Evolutionary conservation across 2,329 filamentous ascomycete genomes (phyloP).

Genomic region (Aspergillus pseudoglaucus): DNA sequence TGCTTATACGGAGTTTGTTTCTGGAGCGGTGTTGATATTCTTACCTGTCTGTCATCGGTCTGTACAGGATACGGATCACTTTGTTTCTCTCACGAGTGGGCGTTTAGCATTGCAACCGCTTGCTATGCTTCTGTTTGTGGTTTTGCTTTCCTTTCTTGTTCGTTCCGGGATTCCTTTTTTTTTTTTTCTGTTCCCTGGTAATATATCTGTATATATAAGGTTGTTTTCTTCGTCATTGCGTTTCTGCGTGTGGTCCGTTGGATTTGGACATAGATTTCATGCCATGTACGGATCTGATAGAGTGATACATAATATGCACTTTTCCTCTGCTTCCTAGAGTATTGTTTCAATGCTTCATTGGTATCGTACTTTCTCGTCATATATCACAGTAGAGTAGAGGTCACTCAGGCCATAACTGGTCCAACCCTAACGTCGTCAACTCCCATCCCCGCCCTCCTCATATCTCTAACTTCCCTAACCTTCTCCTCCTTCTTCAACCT

Average conservation of each 20-base stretch:
- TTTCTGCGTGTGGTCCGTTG: slow-evolving; percentile 1
- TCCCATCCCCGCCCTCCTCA: slow-evolving; percentile 7
- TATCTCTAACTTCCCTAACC: slow-evolving; percentile 5
- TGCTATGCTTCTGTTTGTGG: neutral
- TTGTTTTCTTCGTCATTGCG: neutral
- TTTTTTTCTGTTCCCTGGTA: slow-evolving; percentile 1
- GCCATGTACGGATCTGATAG: slow-evolving; percentile 9
- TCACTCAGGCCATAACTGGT: slow-evolving; percentile 24
- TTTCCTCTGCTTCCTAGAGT: neutral
- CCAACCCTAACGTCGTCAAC: slow-evolving; percentile 41
- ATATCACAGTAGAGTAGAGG: neutral
- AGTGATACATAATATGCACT: slow-evolving; percentile 10
- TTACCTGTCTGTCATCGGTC: neutral
- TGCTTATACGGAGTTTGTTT: slow-evolving; percentile 11
- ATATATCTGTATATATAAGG: slow-evolving; percentile 18
- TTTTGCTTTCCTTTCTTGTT: neutral
- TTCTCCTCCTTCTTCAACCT: slow-evolving; percentile 8
- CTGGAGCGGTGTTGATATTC: slow-evolving; percentile 9
- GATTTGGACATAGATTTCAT: slow-evolving; percentile 18
- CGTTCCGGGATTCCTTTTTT: slow-evolving; percentile 1
- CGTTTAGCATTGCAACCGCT: slow-evolving; percentile 1
- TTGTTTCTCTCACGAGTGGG: neutral
- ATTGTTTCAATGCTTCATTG: too few species aligned
- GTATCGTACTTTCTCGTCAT: too few species aligned
- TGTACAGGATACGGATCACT: slow-evolving; percentile 5